Evolutionary conservation across 2,329 filamentous ascomycete species (phyloP), one percentile per base, ranked within the genome.

Genomic region (Fusarium transvaalense): DNA sequence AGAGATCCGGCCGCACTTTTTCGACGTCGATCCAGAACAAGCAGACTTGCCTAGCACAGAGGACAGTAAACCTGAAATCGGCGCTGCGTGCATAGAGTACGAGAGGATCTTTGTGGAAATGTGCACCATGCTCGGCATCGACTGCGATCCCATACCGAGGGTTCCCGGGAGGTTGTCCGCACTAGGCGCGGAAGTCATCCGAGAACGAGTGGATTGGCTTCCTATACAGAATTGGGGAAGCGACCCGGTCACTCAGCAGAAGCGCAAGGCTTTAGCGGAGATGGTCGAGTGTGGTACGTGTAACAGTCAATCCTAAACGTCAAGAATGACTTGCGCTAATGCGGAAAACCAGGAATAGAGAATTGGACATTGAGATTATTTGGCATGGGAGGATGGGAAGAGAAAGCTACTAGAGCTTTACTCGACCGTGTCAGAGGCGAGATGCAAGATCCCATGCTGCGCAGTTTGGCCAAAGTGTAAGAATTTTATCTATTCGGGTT

Each of bases 191-290:
- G 81, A 82, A 46, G 74, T 71, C 32, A 76, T 82, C 21, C 74
- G 77, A 0, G 80, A 83, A 64, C 74, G 79, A 14, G 79, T 75
- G 21, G 80, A 83, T 65, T 80, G 81, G 68, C 61, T 83, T 27
- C 82, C 82, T 1, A 68, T 83, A 21, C 77, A 78, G 13, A 72
- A 74, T 35, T 82, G 81, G 77, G 79, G 79, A 0, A 74, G 75
- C 25, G 82, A 83, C 50, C 77, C 79, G 10, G 75, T 81, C 54
- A 75, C 78, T 63, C 73, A 74, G 29, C 73, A 73, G 35, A 81
- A 81, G 38, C 81, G 81, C 39, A 74, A 71, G 17, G 60, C 82
- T 19, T 66, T 81, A 35, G 76, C 76, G 6, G 68, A 77, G 47
- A 78, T 83, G 71, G 72, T 80, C 2, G 72, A 80, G 37, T 76